Conservation (phyloP, 2,329 filamentous ascomycete genomes). For the Pseudogymnoascus sp. region DNA sequence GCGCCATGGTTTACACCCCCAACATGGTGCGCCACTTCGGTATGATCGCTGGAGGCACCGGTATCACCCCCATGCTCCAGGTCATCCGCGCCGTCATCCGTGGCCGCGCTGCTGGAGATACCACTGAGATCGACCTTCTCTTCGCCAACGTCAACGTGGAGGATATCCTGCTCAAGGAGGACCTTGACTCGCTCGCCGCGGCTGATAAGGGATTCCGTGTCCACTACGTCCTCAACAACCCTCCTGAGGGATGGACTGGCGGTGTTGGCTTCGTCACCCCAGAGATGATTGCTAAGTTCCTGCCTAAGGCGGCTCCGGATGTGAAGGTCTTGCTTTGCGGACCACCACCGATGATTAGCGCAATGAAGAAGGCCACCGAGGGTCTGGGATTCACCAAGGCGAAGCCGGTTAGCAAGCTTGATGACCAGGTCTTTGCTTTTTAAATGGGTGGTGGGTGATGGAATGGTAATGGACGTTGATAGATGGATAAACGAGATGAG, state of each 20-base stretch:
- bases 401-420: conserved; percentile 89
- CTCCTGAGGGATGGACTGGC: conserved; percentile 82
- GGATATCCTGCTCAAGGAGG: conserved; percentile 89
- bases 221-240: conserved; percentile 95
- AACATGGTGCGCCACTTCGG: conserved; percentile 96
- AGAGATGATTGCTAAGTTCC: conserved; percentile 87
- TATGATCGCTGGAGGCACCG: conserved; percentile 96
- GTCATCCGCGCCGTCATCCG: conserved; percentile 84
- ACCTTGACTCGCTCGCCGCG: conserved; percentile 69
- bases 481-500: not conserved
- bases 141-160: conserved; percentile 93
- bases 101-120: conserved; percentile 69
- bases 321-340: conserved; percentile 94
- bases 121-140: conserved; percentile 85
- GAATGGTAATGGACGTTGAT: not conserved
- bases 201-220: conserved; percentile 78
- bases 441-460: conserved; percentile 33
- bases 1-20: conserved; percentile 92
- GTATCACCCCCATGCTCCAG: conserved; percentile 98
- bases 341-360: conserved; percentile 91
- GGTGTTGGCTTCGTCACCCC: conserved; percentile 91
- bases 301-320: conserved; percentile 75
- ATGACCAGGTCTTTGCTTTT: conserved; percentile 97
- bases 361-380: conserved; percentile 93
- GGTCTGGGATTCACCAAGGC: conserved; percentile 87